These are phyloP conservation scores for Collybiopsis confluens DNA, from an alignment of 768 basidiomycete species.

Conservation along the genomic window DNA sequence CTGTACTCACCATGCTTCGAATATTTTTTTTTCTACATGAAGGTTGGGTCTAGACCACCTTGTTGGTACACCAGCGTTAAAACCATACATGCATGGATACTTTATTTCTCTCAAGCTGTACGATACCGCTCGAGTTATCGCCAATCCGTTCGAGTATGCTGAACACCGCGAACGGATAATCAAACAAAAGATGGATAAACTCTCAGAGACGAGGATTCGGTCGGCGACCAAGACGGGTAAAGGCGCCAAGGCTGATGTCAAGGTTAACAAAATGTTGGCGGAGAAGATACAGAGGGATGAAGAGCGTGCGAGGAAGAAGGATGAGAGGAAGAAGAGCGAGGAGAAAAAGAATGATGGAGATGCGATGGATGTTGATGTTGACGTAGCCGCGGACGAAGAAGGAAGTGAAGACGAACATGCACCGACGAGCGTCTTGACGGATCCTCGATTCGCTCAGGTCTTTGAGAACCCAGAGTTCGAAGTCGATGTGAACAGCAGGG, in stretches of 20 bases:
- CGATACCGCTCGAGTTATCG: conserved; percentile 90
- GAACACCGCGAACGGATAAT: conserved; percentile 91
- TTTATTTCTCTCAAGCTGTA: conserved; percentile 95
- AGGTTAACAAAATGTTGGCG: conserved; percentile 78
- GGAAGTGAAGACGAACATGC: conserved; percentile 14
- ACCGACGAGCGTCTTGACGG: conserved; percentile 60
- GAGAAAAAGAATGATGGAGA: conserved; percentile 34
- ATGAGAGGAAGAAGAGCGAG: conserved; percentile 49
- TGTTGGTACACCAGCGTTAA: conserved; percentile 89
- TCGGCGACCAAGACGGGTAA: conserved; percentile 60
- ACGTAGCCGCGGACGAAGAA: conserved; percentile 26
- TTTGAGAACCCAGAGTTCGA: conserved; percentile 91
- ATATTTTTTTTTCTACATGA: conserved; percentile 7
- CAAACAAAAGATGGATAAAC: conserved; percentile 85
- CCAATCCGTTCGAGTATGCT: conserved; percentile 93
- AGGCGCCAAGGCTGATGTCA: conserved; percentile 56
- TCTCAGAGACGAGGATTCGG: conserved; percentile 91
- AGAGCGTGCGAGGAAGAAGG: conserved; percentile 53
- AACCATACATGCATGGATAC: conserved; percentile 99
- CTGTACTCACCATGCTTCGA: conserved; percentile 5
- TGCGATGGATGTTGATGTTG: conserved; percentile 28
- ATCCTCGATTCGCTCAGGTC: conserved; percentile 85
- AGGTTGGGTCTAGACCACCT: conserved; percentile 95
- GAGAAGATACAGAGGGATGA: conserved; percentile 73
- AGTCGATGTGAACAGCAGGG: conserved; percentile 84